Evolutionary conservation across 2,329 filamentous ascomycete genomes (phyloP).

Genomic region (Colletotrichum godetiae): DNA sequence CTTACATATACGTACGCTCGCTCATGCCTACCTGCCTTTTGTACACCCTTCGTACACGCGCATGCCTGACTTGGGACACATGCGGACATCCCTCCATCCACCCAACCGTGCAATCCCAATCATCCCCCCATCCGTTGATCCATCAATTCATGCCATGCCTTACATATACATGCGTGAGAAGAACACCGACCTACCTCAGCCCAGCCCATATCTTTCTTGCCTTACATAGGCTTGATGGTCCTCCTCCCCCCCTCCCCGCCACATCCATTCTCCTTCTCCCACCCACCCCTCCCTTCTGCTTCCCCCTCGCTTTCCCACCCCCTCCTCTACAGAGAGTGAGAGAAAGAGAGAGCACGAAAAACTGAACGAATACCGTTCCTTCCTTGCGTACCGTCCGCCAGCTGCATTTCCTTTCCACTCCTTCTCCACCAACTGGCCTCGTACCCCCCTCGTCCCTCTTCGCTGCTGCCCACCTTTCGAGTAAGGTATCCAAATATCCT

Average conservation of each 20-base stretch:
- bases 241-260: background rate
- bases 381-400: slow-evolving; percentile 43
- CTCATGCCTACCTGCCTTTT: background rate
- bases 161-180: slow-evolving; percentile 9
- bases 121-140: slow-evolving; percentile 8
- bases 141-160: slow-evolving; percentile 12
- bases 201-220: slow-evolving; percentile 24
- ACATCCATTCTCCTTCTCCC: slow-evolving; percentile 25
- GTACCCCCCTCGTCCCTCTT: slow-evolving; percentile 47
- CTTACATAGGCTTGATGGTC: background rate
- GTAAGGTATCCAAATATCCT: slow-evolving; percentile 33
- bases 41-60: background rate
- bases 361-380: background rate
- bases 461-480: slow-evolving; percentile 38
- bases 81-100: slow-evolving; percentile 8
- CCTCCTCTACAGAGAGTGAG: slow-evolving; percentile 12
- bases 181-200: slow-evolving; percentile 29
- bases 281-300: slow-evolving; percentile 12
- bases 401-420: slow-evolving; percentile 57
- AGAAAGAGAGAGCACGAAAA: background rate
- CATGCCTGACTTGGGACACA: slow-evolving; percentile 14
- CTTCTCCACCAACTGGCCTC: slow-evolving; percentile 55
- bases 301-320: slow-evolving; percentile 23
- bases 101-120: slow-evolving; percentile 16
- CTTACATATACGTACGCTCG: slow-evolving; percentile 3